Conservation (phyloP, 352 stramenopile genomes). For the Blastocystis sp. region DNA sequence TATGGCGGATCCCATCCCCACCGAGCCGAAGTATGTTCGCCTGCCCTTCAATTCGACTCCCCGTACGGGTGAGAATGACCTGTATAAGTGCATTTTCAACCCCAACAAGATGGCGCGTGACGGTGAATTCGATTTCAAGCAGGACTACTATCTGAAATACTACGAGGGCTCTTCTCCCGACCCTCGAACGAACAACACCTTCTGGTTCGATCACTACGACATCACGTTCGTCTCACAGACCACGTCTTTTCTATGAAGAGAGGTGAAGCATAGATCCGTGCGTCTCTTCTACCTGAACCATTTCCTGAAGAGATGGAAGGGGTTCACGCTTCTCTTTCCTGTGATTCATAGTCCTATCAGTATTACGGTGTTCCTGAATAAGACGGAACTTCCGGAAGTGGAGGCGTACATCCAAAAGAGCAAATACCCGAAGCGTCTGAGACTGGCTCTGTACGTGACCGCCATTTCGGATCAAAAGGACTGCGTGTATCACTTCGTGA, state of each 20-base stretch:
- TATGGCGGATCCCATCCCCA: too few species aligned
- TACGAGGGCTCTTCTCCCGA: slow-evolving; percentile 42
- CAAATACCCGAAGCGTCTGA: slow-evolving; percentile 33
- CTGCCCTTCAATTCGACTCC: too few species aligned
- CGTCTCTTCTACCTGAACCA: slow-evolving; percentile 42
- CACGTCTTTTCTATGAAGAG: background rate
- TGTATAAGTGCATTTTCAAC: too few species aligned
- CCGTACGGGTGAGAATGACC: too few species aligned
- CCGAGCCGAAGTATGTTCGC: too few species aligned
- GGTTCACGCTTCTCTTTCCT: background rate
- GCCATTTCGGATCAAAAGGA: background rate
- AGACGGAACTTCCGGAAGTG: background rate
- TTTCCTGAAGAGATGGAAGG: slow-evolving; percentile 41
- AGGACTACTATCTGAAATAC: slow-evolving; percentile 41
- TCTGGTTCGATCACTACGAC: background rate
- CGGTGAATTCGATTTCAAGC: slow-evolving; percentile 18
- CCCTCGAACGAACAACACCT: slow-evolving; percentile 26
- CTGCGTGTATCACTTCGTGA: slow-evolving; percentile 25
- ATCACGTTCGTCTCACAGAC: slow-evolving; percentile 46
- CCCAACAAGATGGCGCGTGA: too few species aligned
- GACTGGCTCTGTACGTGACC: slow-evolving; percentile 34
- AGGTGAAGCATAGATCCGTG: background rate
- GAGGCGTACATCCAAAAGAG: slow-evolving; percentile 14
- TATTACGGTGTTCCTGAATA: slow-evolving; percentile 16
- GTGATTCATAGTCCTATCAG: slow-evolving; percentile 31